Evolutionary conservation across 305 asterid species (phyloP), one percentile per base, ranked within the genome.

Genomic region (Euphrasia arctica): DNA sequence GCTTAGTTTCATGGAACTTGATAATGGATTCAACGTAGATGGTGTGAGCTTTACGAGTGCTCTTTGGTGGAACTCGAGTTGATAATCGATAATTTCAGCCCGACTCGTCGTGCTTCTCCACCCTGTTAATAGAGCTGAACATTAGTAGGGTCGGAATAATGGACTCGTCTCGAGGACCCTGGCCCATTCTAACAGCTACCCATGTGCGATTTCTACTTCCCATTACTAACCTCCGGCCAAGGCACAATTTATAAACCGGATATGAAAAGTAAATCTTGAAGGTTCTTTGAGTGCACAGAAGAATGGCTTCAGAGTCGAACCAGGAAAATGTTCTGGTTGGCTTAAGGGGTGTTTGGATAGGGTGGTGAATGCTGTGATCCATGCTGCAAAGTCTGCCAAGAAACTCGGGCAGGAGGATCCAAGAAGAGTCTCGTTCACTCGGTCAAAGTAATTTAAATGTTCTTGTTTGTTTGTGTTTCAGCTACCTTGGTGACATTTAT

Each of bases 391-490:
- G 12, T 76, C 67, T 14, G 69, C 67, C n/a, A 79, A 63, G 65
- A 79, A 49, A 28, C 62, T 85, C 12, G 90, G 83, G 50, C 48
- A 66, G 61, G 90, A 89, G 67, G 96, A 86, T 77, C 84, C 92
- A 0, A 75, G 95, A 79, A 89, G 87, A 74, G 43, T 18, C 22
- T 86, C 7, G 65, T 79, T 31, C 90, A 82, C 66, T 80, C 95
- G 0, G 2, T 83, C 1, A 86, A 86, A 77, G 88, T 86, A 18
- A 18, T 18, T 18, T 18, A 18, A 18, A 18, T 18, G 22, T 32
- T 4, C 2, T 32, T 32, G 39, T 32, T 32, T 4, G 39, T 32
- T 4, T 18, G 22, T 18, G 22, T 48, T 77, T 80, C 80, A 85
- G 89, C 81, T 71, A 63, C 70, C 0, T 2, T 34, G 36, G 48